Percentiles rank a stretch among this genome's conserved stretches.
These are phyloP conservation scores for Leersia perrieri DNA, from an alignment of 176 grass and related monocot genomes.

Conservation along the genomic window DNA sequence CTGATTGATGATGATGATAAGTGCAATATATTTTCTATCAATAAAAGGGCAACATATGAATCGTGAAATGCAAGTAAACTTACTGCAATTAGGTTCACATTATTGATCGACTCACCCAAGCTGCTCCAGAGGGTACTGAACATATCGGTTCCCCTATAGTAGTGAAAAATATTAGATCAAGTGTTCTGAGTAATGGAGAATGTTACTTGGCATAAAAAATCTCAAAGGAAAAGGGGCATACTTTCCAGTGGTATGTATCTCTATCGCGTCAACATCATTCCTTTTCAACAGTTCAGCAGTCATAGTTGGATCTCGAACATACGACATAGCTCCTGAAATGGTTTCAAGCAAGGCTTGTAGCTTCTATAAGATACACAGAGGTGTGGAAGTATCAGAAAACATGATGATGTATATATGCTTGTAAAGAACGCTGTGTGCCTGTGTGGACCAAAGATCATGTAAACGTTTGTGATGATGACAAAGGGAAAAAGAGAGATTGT, in stretches of 20 bases:
- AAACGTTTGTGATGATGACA: background rate
- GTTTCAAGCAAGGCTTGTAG: slow-evolving; percentile 46
- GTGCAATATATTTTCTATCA: background rate
- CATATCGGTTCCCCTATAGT: slow-evolving; percentile 62
- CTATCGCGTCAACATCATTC: slow-evolving; percentile 83
- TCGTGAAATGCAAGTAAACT: slow-evolving; percentile 29
- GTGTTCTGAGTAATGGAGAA: background rate
- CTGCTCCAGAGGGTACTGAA: slow-evolving; percentile 78
- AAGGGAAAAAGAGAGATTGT: background rate
- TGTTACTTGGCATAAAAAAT: background rate
- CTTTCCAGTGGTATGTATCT: slow-evolving; percentile 90
- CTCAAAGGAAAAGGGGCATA: slow-evolving; percentile 34
- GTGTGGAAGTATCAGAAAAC: slow-evolving; percentile 8
- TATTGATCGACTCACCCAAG: slow-evolving; percentile 55
- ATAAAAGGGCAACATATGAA: background rate
- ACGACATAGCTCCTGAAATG: slow-evolving; percentile 74
- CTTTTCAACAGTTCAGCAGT: slow-evolving; percentile 73
- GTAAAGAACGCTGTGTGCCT: background rate
- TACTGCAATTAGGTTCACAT: slow-evolving; percentile 79
- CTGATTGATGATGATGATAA: background rate
- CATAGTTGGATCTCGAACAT: slow-evolving; percentile 69
- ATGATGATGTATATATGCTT: background rate
- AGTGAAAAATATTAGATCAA: slow-evolving; percentile 21
- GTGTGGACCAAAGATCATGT: background rate
- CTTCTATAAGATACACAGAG: slow-evolving; percentile 39